Base-by-base conservation (phyloP, 345 rosid genomes). In the Geranium rotundifolium region DNA sequence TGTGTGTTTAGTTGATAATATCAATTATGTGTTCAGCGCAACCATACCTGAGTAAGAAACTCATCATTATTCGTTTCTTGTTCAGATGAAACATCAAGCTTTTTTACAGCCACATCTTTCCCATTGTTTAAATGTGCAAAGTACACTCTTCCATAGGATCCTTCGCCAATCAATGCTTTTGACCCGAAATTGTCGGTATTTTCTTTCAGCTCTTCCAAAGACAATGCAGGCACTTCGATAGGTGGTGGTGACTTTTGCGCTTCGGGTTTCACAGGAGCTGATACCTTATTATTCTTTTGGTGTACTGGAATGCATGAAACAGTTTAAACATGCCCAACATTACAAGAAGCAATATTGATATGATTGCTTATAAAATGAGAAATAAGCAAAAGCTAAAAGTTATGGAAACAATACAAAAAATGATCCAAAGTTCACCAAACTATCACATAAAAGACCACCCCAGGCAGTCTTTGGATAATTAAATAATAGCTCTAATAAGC, bases 141-240 rank as follows among this genome's bases (percentile, higher is more conserved):
- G 63, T 69, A 73, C 64, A 73, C 81, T 13, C 77, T 65, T 29
- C 75, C 81, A 50, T 73, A 77, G 2, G 77, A 77, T 10, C 77
- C 81, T 71, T 77, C 81, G 60, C 77, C 81, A 6, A 73, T 73
- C 68, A 77, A 65, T 9, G 78, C 69, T 73, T 77, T 73, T 0
- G 67, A 54, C 29, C 73, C 75, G 31, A 77, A 77, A 18, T 73
- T 70, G 3, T 52, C 64, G 0, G 77, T 71, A 17, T 63, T 10
- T 59, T 69, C 62, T n/a, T 70, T 73, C 34, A 77, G 52, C 66
- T 77, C 77, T 1, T 67, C 77, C 65, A 77, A 34, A 13, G 68
- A 39, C 19, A 77, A 49, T 3, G 66, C 56, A 7, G 75, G 75
- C 14, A 65, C 65, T 54, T 77, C 81, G 41, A 77, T 77, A 46